Base-by-base conservation (phyloP, 2,329 filamentous ascomycete genomes). In the Fusarium sp. region DNA sequence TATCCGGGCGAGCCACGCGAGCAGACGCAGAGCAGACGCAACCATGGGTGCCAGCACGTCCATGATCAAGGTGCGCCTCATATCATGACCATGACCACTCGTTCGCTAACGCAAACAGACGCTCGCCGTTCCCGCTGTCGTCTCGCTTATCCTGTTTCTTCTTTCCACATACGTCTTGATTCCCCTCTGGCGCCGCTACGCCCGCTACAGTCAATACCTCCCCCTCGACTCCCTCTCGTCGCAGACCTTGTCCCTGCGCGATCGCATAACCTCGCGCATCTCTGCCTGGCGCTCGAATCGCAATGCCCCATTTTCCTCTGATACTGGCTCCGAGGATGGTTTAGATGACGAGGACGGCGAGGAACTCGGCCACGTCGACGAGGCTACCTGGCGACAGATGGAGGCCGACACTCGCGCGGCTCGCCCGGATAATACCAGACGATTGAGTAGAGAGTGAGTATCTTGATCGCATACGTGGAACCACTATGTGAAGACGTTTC, bases 381-480 rank as follows among this genome's bases (percentile, higher is more conserved):
- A 84, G 61, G 79, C 83, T 59, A 80, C 80, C 53, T 75, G 81
- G 75, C 78, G 81, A 64, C 80, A 80, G 53, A 76, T 84, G 25
- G 81, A 80, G 65, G 70, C 74, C 18, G 75, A 77, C 49, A 70
- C 72, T 14, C 73, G 71, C 8, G 76, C 80, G 31, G 75, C 76
- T 10, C 78, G 79, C 50, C 79, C 80, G 49, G 86, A 88, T 65
- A 84, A 83, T 51, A 81, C 84, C 44, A 83, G 87, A 71, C 84
- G 93, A 67, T 75, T 97, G 66, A 95, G 92, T 77, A 84, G 93
- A 80, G 93, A 97, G 82, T 88, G 79, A 77, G 85, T 82, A 4
- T 18, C 3, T 29, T 3, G 31, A 34, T 25, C 29, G 20, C 13
- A 31, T 51, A 14, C n/a, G 23, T 13, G 10, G 27, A 11, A 23